Percentiles rank a stretch among this genome's conserved stretches.
phyloP scores from a whole-genome alignment of 2,329 filamentous ascomycete genomes.

The Sarocladiaceae sp. region DNA sequence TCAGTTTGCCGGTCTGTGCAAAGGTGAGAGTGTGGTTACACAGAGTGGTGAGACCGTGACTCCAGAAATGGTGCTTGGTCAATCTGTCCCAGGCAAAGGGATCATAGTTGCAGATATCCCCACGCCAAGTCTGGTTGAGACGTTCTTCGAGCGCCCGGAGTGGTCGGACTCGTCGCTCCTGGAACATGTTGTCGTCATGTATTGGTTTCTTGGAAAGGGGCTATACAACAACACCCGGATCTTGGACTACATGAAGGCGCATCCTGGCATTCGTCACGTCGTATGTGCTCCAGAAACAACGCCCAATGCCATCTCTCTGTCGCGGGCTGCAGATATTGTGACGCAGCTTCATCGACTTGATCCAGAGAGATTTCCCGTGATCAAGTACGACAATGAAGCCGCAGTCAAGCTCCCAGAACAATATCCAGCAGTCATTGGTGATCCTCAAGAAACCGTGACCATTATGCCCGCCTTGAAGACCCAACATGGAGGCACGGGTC shows the following conservation, averaged over 20 bases:
- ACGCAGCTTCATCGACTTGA: constrained; percentile 69
- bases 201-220: constrained; percentile 75
- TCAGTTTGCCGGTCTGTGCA: constrained; percentile 54
- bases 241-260: constrained; percentile 61
- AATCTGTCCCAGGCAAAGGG: constrained; percentile 60
- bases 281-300: constrained; percentile 69
- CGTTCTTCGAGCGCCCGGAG: constrained; percentile 64
- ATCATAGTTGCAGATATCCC: constrained; percentile 78
- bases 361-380: constrained; percentile 63
- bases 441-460: not conserved
- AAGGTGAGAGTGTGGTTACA: constrained; percentile 57
- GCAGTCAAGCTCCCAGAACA: constrained; percentile 16
- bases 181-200: constrained; percentile 58
- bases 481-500: not conserved
- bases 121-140: constrained; percentile 60
- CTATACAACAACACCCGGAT: constrained; percentile 59
- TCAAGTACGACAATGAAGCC: constrained; percentile 53
- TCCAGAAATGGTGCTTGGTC: constrained; percentile 78
- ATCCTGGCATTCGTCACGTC: constrained; percentile 61
- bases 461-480: constrained; percentile 13
- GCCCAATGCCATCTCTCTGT: constrained; percentile 67
- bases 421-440: not conserved
- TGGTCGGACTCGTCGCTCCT: constrained; percentile 62
- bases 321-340: constrained; percentile 59
- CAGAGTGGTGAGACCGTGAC: constrained; percentile 64